Evolutionary conservation across 2,329 filamentous ascomycete species (phyloP), one percentile per base, ranked within the genome.

Genomic region (Raffaelea deltoideospora): DNA sequence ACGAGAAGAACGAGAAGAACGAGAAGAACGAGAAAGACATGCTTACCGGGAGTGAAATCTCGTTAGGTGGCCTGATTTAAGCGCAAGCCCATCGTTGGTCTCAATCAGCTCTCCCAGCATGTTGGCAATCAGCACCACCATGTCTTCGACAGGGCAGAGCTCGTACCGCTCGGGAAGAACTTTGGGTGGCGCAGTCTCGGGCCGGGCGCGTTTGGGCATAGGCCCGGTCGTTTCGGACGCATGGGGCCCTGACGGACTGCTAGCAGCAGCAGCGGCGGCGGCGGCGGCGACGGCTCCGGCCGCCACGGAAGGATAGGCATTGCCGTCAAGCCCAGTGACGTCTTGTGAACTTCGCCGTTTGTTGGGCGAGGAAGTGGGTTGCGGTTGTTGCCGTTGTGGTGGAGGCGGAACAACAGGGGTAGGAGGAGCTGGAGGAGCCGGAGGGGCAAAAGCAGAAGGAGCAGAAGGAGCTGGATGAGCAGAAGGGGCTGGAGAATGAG

Each of bases 31-130:
- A 24, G 10, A 15, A 10, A 33, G 30, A 6, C 11, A 20, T 34
- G 39, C 60, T 41, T 67, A 85, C 81, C 87, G 79, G 31, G 86
- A 96, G 57, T 98, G 90, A 55, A 98, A 98, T 37, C 90, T 74
- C 35, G 90, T 98, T 38, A 98, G 67, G 24, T 84, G 80, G 24
- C 84, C 86, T 46, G 84, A 83, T 48, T 79, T 76, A 38, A 95
- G 72, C 33, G 88, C 87, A 44, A 90, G 75, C 34, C 72, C 72
- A 55, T 98, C 90, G 50, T 98, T 98, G 44, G 88, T 83, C 43
- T 83, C 77, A 47, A 98, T 93, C 33, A 98, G 65, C 58, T 98
- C 90, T 57, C 87, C 79, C 33, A 98, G 69, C 90, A 98, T 96
- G 51, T 92, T 84, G 32, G 87, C 77, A 46, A 98, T 90, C 42